Evolutionary conservation across 345 rosid species (phyloP), one percentile per base, ranked within the genome.

Genomic region (Syzygium jambos): DNA sequence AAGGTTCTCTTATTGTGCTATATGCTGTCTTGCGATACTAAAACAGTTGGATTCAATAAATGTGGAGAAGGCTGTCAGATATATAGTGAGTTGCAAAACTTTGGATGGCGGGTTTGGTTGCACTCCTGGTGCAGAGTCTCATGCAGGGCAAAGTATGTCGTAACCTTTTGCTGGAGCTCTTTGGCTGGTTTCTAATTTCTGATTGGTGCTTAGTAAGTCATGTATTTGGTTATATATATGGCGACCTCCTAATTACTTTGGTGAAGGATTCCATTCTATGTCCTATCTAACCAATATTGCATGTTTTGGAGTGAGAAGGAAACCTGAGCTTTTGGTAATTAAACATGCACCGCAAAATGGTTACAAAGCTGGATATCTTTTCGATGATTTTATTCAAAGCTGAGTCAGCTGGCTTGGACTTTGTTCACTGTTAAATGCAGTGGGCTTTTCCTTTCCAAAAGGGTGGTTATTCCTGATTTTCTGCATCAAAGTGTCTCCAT

Each of bases 71-170:
- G 99, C 98, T 2, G 98, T 96, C 88, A 87, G 90, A 86, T 98
- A 94, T 89, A 94, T 96, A 30, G 90, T 98, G 80, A 94, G 98
- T 87, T 98, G 99, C 96, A 94, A 93, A 93, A 98, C 96, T 89
- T 87, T 93, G 73, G 99, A 96, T 87, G 98, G 99, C 84, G 99
- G 99, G 87, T 97, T 97, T 88, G 99, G 99, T 86, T 94, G 99
- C 91, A 92, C 94, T 52, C 98, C 99, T 89, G 98, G 98, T 78
- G 96, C 93, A 83, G 98, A 96, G 92, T 98, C 99, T 85, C 99
- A 97, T 94, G 94, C 98, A 78, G 98, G 99, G 86, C 99, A 97
- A 90, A 95, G 99, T 96, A 95, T 25, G 80, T 68, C 46, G 9
- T 68, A 68, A 68, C 78, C 46, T 68, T 65, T 34, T 1, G 46